Evolutionary conservation across 306 rosid genomes (phyloP), one percentile per base, ranked within the genome.

Genomic region (Acacia acuminata): DNA sequence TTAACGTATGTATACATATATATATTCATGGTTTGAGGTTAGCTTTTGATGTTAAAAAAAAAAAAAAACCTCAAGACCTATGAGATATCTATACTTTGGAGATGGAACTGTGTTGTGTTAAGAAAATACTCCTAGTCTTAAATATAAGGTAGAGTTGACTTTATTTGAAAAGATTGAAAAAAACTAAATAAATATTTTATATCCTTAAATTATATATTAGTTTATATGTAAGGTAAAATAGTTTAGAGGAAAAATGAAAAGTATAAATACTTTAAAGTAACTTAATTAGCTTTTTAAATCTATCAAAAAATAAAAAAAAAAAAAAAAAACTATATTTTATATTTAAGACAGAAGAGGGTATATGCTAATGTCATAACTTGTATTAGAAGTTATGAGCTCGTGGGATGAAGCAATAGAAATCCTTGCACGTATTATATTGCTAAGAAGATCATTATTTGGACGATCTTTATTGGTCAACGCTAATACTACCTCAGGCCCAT

Each of bases 31-130:
- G 43, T 38, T 66, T 30, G 70, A 5, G 75, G 36, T 70, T 70
- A 72, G 77, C 44, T 76, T 68, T 32, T 48, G 64, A 10, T 50
- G 61, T 74, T 14, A n/a, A n/a, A n/a, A n/a, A n/a, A n/a, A 66
- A 40, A 5, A 48, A 69, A 50, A 4, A 69, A 50, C 36, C 48
- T 16, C 47, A 36, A 36, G 78, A 69, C 58, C 38, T 63, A 5
- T 27, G 68, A 61, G 24, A 10, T 58, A 58, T 60, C 16, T 60
- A 85, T 40, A 40, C 27, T 38, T 8, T 36, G 4, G 3, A 68
- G 44, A 20, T 3, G 36, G 48, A 38, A 20, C 11, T 19, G 48
- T 38, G 0, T 32, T 66, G 13, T 67, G 50, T 68, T 9, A 14
- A 64, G 9, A 14, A 64, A 42, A 14, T 30, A 15, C 1, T 27